Percentiles rank a stretch among this genome's conserved stretches.
Conservation (phyloP, 129 eudicot genomes). For the Flaveria trinervia region DNA sequence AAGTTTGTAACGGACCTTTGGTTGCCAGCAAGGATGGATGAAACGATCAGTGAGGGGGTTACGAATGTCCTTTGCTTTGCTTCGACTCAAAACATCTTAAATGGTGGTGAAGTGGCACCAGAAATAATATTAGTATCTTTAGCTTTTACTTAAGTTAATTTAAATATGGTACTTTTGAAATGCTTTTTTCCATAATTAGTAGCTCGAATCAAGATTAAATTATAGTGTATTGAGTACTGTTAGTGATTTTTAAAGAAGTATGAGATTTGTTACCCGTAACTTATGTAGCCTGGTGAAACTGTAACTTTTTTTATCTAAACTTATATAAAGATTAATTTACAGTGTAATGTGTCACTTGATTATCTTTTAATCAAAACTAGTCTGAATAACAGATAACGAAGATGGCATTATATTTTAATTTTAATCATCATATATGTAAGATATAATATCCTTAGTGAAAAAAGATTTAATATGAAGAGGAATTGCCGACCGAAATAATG, state of each 20-base stretch:
- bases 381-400: no score
- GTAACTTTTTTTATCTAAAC: no score
- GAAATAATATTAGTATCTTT: neutral
- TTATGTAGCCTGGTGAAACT: no score
- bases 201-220: neutral
- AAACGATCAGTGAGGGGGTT: conserved; percentile 31
- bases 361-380: no score
- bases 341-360: no score
- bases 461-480: conserved; percentile 18
- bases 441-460: no score
- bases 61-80: conserved; percentile 43
- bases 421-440: no score
- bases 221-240: neutral
- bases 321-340: no score
- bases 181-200: neutral
- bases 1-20: conserved; percentile 1
- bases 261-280: no score
- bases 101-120: neutral
- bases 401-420: no score
- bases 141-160: neutral
- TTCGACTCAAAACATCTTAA: conserved; percentile 36
- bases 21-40: conserved; percentile 44
- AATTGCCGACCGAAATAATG: conserved; percentile 56
- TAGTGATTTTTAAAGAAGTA: no score
- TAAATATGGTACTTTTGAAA: neutral